Conservation (phyloP, 202 grass and related monocot genomes). For the Thinopyrum obtusiflorum region DNA sequence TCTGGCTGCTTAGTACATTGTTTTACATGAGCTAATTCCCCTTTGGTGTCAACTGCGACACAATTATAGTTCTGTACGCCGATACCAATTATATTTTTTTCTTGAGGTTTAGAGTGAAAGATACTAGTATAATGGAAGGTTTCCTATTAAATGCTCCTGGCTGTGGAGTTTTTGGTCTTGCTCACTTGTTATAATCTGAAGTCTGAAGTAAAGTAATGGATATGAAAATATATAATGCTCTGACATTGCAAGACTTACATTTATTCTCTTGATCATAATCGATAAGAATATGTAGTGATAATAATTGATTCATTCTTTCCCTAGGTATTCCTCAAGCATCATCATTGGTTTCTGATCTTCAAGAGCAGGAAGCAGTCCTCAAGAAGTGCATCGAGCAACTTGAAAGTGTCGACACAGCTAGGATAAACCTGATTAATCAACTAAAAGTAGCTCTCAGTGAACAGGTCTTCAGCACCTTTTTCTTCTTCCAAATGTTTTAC, state of each 20-base stretch:
- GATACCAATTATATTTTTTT: background rate
- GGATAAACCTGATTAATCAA: conserved; percentile 63
- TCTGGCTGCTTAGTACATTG: background rate
- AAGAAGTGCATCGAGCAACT: conserved; percentile 62
- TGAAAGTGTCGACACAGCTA: conserved; percentile 52
- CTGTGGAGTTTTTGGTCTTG: background rate
- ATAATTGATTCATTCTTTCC: conserved; percentile 14
- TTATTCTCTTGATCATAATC: background rate
- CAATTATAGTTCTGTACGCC: background rate
- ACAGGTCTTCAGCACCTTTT: conserved; percentile 56
- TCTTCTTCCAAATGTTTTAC: conserved; percentile 23
- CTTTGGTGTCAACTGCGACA: background rate
- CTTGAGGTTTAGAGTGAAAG: background rate
- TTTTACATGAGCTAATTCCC: background rate
- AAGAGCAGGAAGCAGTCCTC: conserved; percentile 62
- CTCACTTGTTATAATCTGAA: background rate
- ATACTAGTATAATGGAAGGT: background rate
- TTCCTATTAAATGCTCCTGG: conserved; percentile 12
- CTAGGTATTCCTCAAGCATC: conserved; percentile 69
- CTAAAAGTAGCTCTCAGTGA: conserved; percentile 69
- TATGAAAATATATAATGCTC: conserved; percentile 8
- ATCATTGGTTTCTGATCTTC: conserved; percentile 51
- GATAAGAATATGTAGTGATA: background rate
- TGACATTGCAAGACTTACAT: background rate
- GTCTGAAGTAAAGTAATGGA: background rate